Base-by-base conservation (phyloP, 345 rosid genomes). In the Eucalyptus marginata region DNA sequence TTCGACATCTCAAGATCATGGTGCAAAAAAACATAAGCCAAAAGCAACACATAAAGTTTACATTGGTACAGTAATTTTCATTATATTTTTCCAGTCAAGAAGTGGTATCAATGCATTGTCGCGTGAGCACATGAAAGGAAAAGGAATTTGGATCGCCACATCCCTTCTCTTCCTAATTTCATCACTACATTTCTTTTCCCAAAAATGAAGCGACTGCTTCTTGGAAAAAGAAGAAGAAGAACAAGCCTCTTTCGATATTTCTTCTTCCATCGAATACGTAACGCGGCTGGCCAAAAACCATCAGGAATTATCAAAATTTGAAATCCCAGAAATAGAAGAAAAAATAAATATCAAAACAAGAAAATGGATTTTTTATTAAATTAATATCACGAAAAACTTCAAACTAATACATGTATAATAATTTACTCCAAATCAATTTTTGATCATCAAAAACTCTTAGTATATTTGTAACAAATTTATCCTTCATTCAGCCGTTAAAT, bases 381-480 rank as follows among this genome's bases (percentile, higher is more conserved):
- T 50, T 50, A 50, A 50, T 50, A 15, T 5, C 6, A 51, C 3
- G 0, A 56, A 22, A 22, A 24, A 56, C 10, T 24, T 56, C 6
- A 56, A 56, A 4, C 10, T 24, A 11, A 49, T 13, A 13, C 3
- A 49, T 49, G 16, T 13, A 49, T 56, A 24, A 56, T 56, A 56
- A 24, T 56, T 56, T 51, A 56, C 6, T 18, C 29, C 0, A 10
- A 22, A 56, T 56, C 24, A 56, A 24, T 56, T 36, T 2, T 22
- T 22, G 13, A 10, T 18, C 13, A 9, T 0, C 3, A 56, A 56
- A 56, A 56, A 56, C 11, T 0, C 62, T 1, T 56, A 25, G 5
- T 56, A 56, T 5, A 56, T 8, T 9, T 24, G 1, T 24, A 1
- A 56, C 1, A 56, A 56, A 22, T 56, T 58, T 52, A 52, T 36